A percentile compares a stretch with the other conserved stretches of the same genome.
phyloP scores from a whole-genome alignment of 192 early-diverging fungal species.

The Linderina pennispora region DNA sequence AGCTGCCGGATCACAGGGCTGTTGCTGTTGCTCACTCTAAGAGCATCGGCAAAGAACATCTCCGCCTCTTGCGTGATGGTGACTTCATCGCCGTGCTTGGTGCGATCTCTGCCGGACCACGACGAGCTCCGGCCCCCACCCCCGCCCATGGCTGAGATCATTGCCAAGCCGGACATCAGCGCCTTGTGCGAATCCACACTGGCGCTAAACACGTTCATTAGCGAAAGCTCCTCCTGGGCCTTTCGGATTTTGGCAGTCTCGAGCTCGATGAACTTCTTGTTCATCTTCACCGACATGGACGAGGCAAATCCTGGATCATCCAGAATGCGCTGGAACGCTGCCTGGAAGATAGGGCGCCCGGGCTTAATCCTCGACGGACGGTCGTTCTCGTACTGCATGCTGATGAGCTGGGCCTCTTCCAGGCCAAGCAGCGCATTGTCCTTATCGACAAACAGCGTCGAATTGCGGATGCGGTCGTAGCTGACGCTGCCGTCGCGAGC shows the following conservation, averaged over 20 bases:
- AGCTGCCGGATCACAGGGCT: too few species aligned
- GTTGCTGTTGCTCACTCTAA: slow-evolving; percentile 25
- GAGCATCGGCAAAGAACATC: slow-evolving; percentile 43
- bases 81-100: neutral
- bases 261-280: slow-evolving; percentile 51
- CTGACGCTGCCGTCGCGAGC: slow-evolving; percentile 54
- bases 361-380: slow-evolving; percentile 74
- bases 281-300: slow-evolving; percentile 71
- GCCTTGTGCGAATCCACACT: slow-evolving; percentile 24
- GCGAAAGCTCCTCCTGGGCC: slow-evolving; percentile 56
- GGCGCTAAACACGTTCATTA: slow-evolving; percentile 43
- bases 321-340: slow-evolving; percentile 73
- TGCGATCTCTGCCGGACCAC: neutral
- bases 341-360: slow-evolving; percentile 75
- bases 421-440: slow-evolving; percentile 74
- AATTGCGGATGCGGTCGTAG: slow-evolving; percentile 79
- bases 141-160: slow-evolving; percentile 11
- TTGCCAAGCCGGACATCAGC: slow-evolving; percentile 23
- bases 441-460: slow-evolving; percentile 80
- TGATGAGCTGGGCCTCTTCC: slow-evolving; percentile 88
- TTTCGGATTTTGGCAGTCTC: slow-evolving; percentile 56
- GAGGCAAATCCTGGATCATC: slow-evolving; percentile 66
- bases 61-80: slow-evolving; percentile 6
- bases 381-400: slow-evolving; percentile 69
- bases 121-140: neutral